Evolutionary conservation across 2,329 filamentous ascomycete species (phyloP), one percentile per base, ranked within the genome.

Genomic region (Claviceps fusiformis): DNA sequence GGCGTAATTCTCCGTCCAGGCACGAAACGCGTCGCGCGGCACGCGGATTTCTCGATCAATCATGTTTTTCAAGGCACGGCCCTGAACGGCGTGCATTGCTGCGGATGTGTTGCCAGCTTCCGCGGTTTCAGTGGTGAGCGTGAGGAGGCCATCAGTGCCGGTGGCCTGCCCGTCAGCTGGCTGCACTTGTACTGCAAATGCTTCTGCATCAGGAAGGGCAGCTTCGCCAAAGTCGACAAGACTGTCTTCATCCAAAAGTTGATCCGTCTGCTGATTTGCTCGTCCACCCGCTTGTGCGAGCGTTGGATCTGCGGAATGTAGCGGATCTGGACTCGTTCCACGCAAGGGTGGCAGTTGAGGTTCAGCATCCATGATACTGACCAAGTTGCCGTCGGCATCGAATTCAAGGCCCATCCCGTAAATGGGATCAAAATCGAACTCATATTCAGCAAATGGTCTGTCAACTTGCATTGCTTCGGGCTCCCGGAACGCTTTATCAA

Each of bases 321-420:
- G 48, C 33, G 54, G 47, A 49, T 55, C 54, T 31, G 50, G 47
- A 29, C 54, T 55, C 11, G 51, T 52, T 50, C 29, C 37, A 19
- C 47, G 56, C 51, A 76, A 64, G 19, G 64, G 64, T 39, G 76
- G 76, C 37, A 80, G 64, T 41, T 75, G 72, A 24, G 67, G 67
- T 49, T 76, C 73, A 19, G 71, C 62, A 17, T 75, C 72, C 13
- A 66, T 57, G 3, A 71, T 59, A 29, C 69, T 68, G 45, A 76
- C 60, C 41, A 80, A 62, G 56, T 79, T 79, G 43, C 78, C 78
- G 10, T 79, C 65, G 29, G 67, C 72, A 57, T 79, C 77, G 53
- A 81, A 74, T n/a, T 73, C 70, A 31, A 80, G 67, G 2, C 71
- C 73, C 59, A 75, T 69, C 31, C 73, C 72, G 0, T 66, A 66